Conservation (phyloP, 2,329 filamentous ascomycete species). For the Epichloe sylvatica region DNA sequence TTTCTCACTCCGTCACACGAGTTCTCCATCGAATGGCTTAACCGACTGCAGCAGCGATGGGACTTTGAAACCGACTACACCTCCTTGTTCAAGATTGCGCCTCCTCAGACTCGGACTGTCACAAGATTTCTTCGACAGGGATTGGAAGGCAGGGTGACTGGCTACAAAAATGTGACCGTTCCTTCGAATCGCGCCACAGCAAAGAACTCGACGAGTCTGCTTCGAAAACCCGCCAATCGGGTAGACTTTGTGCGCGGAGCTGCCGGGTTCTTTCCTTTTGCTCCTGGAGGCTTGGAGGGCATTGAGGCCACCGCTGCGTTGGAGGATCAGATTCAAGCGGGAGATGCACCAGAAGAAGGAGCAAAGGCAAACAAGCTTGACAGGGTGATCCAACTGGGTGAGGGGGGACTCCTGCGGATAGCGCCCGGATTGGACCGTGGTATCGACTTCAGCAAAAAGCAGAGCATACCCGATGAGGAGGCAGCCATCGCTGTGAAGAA, state of each 20-base stretch:
- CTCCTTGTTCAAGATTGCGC: slow-evolving; percentile 75
- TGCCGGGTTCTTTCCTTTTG: slow-evolving; percentile 87
- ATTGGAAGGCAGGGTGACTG: slow-evolving; percentile 80
- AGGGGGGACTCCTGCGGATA: slow-evolving; percentile 64
- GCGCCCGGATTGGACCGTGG: slow-evolving; percentile 74
- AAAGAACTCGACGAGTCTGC: slow-evolving; percentile 85
- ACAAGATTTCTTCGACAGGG: slow-evolving; percentile 86
- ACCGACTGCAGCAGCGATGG: slow-evolving; percentile 80
- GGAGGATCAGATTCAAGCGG: slow-evolving; percentile 58
- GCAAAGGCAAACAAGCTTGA: slow-evolving; percentile 50
- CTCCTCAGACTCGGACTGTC: slow-evolving; percentile 87
- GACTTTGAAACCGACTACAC: slow-evolving; percentile 65
- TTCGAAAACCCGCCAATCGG: slow-evolving; percentile 70
- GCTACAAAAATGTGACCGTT: slow-evolving; percentile 87
- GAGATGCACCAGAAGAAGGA: slow-evolving; percentile 28
- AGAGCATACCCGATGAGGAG: slow-evolving; percentile 40
- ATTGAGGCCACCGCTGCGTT: slow-evolving; percentile 74
- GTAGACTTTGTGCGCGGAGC: slow-evolving; percentile 88
- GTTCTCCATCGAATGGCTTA: slow-evolving; percentile 78
- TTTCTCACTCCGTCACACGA: slow-evolving; percentile 66
- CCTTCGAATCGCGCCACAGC: slow-evolving; percentile 79
- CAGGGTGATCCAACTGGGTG: slow-evolving; percentile 71
- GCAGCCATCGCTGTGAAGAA: slow-evolving; percentile 58
- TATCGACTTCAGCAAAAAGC: slow-evolving; percentile 53
- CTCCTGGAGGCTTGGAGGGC: slow-evolving; percentile 75